Evolutionary conservation across 202 grass and related monocot genomes (phyloP), one percentile per base, ranked within the genome.

Genomic region (Miscanthus sacchariflorus): DNA sequence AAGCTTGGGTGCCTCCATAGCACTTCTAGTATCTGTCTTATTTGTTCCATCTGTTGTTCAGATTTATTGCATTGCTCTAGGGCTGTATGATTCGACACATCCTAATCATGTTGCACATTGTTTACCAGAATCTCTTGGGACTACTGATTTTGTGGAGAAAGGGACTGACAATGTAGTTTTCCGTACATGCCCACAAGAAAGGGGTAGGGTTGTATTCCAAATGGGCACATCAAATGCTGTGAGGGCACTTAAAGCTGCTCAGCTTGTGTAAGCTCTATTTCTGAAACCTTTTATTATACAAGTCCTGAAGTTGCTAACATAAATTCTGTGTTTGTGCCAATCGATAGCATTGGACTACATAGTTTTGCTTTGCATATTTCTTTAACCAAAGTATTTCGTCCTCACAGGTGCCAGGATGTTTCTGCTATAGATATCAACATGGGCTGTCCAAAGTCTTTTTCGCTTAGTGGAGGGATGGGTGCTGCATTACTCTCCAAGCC

Each of bases 401-500:
- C 71, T 81, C 40, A 24, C 87, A 96, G 96, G 89, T 96, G 85
- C 77, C 91, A 82, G 27, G 96, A 98, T 89, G 89, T 98, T 42
- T 85, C 94, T 43, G 94, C 92, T 67, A 93, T 98, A 92, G 94
- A 98, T 93, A 96, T 98, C 80, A 96, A 98, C 85, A 98, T 96
- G 96, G 96, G 96, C 36, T 98, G 94, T 71, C 96, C 96, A 73
- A 99, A 96, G 75, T 85, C 90, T 73, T 99, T 99, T 86, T 99
- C 92, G 46, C 84, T 96, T 24, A 96, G 94, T 66, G 96, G 96
- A 84, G 96, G 96, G 91, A 99, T 99, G 96, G 96, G 96, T 81
- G 94, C 96, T 64, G 94, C 96, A 84, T 94, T 99, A 86, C 94
- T 99, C 78, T 96, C 94, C 81, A 99, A 99, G 84, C 96, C 96